A percentile compares a stretch with the other conserved stretches of the same genome.
These are phyloP conservation scores for Suillus americanus DNA, from an alignment of 768 basidiomycete species.

Conservation along the genomic window DNA sequence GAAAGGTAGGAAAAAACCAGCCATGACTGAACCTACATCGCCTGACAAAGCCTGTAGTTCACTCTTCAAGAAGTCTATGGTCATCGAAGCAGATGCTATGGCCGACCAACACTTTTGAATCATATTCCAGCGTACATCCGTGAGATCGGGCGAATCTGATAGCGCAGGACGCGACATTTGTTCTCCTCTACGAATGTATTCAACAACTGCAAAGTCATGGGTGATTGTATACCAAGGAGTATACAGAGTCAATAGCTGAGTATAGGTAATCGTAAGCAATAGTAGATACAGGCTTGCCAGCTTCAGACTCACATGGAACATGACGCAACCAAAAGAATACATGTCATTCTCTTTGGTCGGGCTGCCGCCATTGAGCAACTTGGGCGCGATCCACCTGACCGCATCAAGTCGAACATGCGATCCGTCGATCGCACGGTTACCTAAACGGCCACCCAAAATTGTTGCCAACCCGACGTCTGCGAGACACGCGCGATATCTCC, in stretches of 20 bases:
- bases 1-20: not conserved
- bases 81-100: not conserved
- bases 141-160: not conserved
- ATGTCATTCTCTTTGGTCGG: slow-evolving; percentile 32
- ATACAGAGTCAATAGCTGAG: not conserved
- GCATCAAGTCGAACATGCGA: slow-evolving; percentile 23
- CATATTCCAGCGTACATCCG: not conserved
- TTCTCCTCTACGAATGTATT: not conserved
- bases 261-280: not conserved
- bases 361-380: slow-evolving; percentile 34
- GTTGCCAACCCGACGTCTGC: slow-evolving; percentile 44
- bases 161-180: not conserved
- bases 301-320: slow-evolving; percentile 5
- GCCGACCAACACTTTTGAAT: not conserved
- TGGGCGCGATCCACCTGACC: slow-evolving; percentile 42
- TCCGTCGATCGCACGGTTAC: not conserved
- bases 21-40: not conserved
- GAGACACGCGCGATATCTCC: slow-evolving; percentile 35
- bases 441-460: slow-evolving; percentile 29
- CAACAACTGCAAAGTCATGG: not conserved
- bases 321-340: slow-evolving; percentile 33
- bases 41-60: not conserved
- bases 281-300: not conserved
- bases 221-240: not conserved
- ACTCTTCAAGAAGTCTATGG: not conserved